A percentile compares a stretch with the other conserved stretches of the same genome.
Evolutionary conservation across 176 grass and related monocot species (phyloP).

Genomic region (Juncus effusus): DNA sequence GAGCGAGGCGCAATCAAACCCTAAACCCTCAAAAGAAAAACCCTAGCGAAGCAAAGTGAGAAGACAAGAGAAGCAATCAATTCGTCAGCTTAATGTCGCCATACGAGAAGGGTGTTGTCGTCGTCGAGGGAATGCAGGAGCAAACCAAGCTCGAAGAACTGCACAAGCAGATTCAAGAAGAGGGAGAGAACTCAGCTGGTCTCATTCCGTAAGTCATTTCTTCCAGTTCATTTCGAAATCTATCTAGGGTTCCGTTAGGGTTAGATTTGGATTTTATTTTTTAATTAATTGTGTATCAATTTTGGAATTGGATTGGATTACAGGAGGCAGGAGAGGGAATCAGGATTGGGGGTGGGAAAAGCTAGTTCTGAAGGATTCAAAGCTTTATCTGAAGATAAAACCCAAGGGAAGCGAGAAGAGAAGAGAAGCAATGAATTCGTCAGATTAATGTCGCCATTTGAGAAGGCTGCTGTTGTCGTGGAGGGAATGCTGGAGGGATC

Average conservation of each 20-base stretch:
- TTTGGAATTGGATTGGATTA: conserved; percentile 1
- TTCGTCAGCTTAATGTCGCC: too few relatives aligned
- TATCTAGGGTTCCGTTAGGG: conserved; percentile 16
- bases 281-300: neutral
- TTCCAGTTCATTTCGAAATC: neutral
- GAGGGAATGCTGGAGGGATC: too few relatives aligned
- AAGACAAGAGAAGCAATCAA: too few relatives aligned
- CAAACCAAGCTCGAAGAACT: conserved; percentile 88
- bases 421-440: too few relatives aligned
- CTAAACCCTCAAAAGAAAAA: neutral
- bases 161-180: conserved; percentile 88
- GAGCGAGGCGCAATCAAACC: too few relatives aligned
- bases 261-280: conserved; percentile 17
- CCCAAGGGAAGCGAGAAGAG: too few relatives aligned
- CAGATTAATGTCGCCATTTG: too few relatives aligned
- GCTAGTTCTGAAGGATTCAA: conserved; percentile 87
- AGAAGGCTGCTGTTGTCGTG: too few relatives aligned
- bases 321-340: conserved; percentile 91
- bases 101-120: too few relatives aligned
- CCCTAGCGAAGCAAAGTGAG: conserved; percentile 12
- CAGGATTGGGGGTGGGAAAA: conserved; percentile 82
- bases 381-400: conserved; percentile 24
- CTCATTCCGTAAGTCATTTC: conserved; percentile 62
- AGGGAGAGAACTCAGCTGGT: conserved; percentile 73
- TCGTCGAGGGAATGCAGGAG: conserved; percentile 60